Conservation (phyloP, 164 flowering plant genomes). For the Stephania cephalantha region DNA sequence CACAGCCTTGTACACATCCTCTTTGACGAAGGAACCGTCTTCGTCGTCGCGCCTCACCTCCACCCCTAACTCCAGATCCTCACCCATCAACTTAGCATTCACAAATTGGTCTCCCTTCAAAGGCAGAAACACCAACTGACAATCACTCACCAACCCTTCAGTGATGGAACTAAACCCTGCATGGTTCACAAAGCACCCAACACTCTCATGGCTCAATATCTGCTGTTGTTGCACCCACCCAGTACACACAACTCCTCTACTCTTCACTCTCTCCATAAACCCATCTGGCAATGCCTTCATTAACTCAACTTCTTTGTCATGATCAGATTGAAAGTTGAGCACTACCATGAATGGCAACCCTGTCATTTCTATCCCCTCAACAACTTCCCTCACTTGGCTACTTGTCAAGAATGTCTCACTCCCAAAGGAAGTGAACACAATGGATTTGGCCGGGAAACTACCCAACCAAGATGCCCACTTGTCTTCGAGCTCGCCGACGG, state of each 20-base stretch:
- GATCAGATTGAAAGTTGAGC: too few species aligned
- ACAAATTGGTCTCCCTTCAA: conserved; percentile 14
- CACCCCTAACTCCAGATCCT: conserved; percentile 5
- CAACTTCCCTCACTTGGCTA: too few species aligned
- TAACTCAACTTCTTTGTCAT: too few species aligned
- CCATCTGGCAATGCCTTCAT: conserved; percentile 6
- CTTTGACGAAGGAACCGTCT: conserved; percentile 12
- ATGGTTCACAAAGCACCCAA: conserved; percentile 11
- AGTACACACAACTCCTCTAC: conserved; percentile 13
- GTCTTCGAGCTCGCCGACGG: too few species aligned
- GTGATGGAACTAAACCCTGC: conserved; percentile 14
- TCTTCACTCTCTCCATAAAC: conserved; percentile 19
- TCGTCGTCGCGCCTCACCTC: conserved; percentile 11
- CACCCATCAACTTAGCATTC: conserved; percentile 7
- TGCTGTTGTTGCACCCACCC: conserved; percentile 23
- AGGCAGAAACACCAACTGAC: conserved; percentile 10
- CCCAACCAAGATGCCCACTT: too few species aligned
- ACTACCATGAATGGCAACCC: too few species aligned
- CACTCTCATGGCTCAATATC: conserved; percentile 9
- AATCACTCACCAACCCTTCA: conserved; percentile 8
- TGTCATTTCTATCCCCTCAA: too few species aligned
- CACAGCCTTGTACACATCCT: conserved; percentile 9
- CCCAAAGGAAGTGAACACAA: too few species aligned
- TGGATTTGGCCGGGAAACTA: too few species aligned
- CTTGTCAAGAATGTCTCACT: too few species aligned